Percentiles rank a stretch among this genome's conserved stretches.
phyloP scores from a whole-genome alignment of 805 yeast species.

The Lachancea sp. region DNA sequence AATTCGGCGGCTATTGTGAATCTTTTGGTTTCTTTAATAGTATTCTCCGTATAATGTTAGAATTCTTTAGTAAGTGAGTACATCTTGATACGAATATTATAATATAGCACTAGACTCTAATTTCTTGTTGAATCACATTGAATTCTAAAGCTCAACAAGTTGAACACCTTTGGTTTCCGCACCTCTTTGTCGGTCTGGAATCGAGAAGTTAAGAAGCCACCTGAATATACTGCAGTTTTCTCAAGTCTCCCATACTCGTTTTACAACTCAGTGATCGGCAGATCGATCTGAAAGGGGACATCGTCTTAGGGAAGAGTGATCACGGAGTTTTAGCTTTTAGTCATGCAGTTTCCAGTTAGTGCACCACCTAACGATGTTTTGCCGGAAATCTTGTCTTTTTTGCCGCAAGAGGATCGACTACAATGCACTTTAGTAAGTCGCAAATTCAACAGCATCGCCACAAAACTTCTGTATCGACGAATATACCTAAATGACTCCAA shows the following conservation, averaged over 20 bases:
- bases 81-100: not conserved
- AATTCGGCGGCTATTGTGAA: not conserved
- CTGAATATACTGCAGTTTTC: too few species aligned
- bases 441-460: constrained; percentile 28
- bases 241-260: too few species aligned
- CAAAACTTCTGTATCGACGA: constrained; percentile 31
- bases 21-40: not conserved
- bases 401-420: constrained; percentile 34
- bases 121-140: not conserved
- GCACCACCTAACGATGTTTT: constrained; percentile 13
- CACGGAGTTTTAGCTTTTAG: not conserved
- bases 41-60: not conserved
- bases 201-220: too few species aligned
- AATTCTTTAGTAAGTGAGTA: not conserved
- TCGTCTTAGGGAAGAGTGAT: not conserved
- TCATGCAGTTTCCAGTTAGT: not conserved
- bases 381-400: constrained; percentile 30
- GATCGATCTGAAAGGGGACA: not conserved
- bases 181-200: too few species aligned
- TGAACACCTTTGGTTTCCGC: too few species aligned
- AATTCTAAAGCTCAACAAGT: not conserved
- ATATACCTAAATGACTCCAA: constrained; percentile 38
- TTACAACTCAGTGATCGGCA: not conserved
- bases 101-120: not conserved
- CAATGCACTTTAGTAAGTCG: constrained; percentile 23